Evolutionary conservation across 140 eudicot species (phyloP).

Genomic region (Anethum foeniculum): DNA sequence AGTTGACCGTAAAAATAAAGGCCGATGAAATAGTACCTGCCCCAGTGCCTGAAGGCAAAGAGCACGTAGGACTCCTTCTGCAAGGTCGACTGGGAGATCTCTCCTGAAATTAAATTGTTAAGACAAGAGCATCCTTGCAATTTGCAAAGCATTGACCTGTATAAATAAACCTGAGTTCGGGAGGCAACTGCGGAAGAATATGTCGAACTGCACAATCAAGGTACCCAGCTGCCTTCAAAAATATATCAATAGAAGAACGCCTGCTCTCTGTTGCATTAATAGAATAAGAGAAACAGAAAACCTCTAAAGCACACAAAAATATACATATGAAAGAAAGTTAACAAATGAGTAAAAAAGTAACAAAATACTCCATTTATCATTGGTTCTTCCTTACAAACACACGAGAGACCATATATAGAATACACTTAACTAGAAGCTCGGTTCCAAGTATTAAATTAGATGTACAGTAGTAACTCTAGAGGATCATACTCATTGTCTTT

Average conservation of each 20-base stretch:
- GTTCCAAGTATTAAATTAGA: neutral
- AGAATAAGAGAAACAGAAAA: neutral
- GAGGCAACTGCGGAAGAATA: conserved; percentile 75
- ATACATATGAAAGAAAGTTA: neutral
- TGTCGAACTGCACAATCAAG: conserved; percentile 91
- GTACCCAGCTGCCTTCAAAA: conserved; percentile 93
- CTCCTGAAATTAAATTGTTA: conserved; percentile 40
- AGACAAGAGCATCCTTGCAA: conserved; percentile 7
- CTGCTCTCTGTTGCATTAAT: conserved; percentile 59
- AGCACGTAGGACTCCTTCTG: conserved; percentile 91
- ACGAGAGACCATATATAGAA: neutral
- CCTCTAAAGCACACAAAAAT: neutral
- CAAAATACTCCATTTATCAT: neutral
- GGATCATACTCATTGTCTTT: neutral
- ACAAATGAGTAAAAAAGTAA: neutral
- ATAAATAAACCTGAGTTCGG: conserved; percentile 59
- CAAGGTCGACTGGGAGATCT: conserved; percentile 86
- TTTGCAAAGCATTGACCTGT: conserved; percentile 7
- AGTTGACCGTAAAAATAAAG: neutral
- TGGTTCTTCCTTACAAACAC: neutral
- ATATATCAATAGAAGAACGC: conserved; percentile 70
- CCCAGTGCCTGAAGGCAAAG: conserved; percentile 94
- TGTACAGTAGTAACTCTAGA: neutral
- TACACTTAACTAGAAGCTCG: neutral
- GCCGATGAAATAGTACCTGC: conserved; percentile 48